Percentiles rank a stretch among this genome's conserved stretches.
Conservation (phyloP, 2,329 filamentous ascomycete species). For the Myrmaecium sp. region DNA sequence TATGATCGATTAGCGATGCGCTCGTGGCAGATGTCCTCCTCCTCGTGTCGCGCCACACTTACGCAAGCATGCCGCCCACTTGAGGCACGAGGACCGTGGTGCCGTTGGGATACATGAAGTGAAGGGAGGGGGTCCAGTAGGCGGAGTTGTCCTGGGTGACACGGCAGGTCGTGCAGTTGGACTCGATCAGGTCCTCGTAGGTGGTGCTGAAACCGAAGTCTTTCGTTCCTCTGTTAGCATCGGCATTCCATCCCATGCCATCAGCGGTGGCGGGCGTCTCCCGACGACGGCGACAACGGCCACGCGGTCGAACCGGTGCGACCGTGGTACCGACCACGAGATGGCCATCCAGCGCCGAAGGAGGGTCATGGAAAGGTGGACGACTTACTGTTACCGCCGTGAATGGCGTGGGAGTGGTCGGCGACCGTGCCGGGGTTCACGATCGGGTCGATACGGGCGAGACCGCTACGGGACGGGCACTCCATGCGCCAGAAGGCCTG, state of each 20-base stretch:
- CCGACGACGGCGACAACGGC: slow-evolving; percentile 11
- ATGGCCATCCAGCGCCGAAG: too few relatives aligned
- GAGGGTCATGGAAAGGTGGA: slow-evolving; percentile 15
- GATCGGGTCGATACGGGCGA: slow-evolving; percentile 49
- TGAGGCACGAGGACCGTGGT: slow-evolving; percentile 49
- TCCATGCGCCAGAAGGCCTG: slow-evolving; percentile 58
- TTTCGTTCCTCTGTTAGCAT: slow-evolving; percentile 10
- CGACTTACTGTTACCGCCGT: slow-evolving; percentile 41
- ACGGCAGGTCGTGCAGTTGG: slow-evolving; percentile 54
- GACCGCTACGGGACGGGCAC: slow-evolving; percentile 43
- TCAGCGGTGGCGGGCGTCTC: slow-evolving; percentile 19
- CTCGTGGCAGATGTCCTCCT: slow-evolving; percentile 18
- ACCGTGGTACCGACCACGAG: too few relatives aligned
- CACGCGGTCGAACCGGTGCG: too few relatives aligned
- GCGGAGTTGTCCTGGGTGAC: slow-evolving; percentile 50
- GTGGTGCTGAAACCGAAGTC: slow-evolving; percentile 44
- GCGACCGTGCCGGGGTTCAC: slow-evolving; percentile 40
- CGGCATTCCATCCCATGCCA: slow-evolving; percentile 10
- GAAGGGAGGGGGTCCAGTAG: slow-evolving; percentile 60
- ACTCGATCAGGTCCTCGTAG: slow-evolving; percentile 42
- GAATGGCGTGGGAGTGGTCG: slow-evolving; percentile 47
- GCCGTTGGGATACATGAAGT: slow-evolving; percentile 47
- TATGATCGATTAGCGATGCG: slow-evolving; percentile 15
- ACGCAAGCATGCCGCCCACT: slow-evolving; percentile 25
- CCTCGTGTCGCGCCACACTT: slow-evolving; percentile 1